Evolutionary conservation across 208 protist species (phyloP), one percentile per base, ranked within the genome.

Genomic region (Leishmania amazonensis): DNA sequence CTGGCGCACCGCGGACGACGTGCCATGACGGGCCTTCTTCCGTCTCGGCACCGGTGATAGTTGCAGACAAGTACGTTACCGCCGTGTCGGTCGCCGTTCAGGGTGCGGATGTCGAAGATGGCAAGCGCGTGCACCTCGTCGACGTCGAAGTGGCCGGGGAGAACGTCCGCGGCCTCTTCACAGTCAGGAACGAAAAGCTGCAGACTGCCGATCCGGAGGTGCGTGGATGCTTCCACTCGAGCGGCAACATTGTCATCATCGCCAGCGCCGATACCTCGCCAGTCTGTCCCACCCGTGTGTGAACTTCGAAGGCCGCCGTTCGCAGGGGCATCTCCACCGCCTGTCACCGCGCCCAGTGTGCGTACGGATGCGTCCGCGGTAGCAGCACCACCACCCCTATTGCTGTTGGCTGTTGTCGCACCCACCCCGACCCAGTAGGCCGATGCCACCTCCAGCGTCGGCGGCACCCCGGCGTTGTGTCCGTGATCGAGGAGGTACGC

Each of bases 61-160:
- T 87, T 78, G 73, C 62, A 68, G 54, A 96, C 90, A 17, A 96
- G 89, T 8, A 94, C 83, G 80, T 96, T 96, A 72, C 93, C 93
- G 24, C 93, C 91, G 75, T 96, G 93, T 9, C 93, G 90, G 74
- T 96, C 93, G 65, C 91, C 85, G 81, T 96, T 96, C 11, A 96
- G 81, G 28, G 88, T 90, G 65, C 93, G 90, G 67, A 96, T 90
- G 78, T 96, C 93, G 65, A 95, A 94, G 60, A 95, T 88, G 31
- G 88, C 93, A n/a, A 96, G 85, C 11, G 85, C 85, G 62, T 94
- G 93, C 40, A 93, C 90, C 75, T 91, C 85, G n/a, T 94, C 88
- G 1, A 86, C 83, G 83, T 77, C 53, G 75, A 95, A 96, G 65
- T 80, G 75, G 1, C 89, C 91, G 1, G 93, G 93, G 24, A 92